Evolutionary conservation across 192 early-diverging fungal genomes (phyloP).

Genomic region (Thoreauomyces humboldtii): DNA sequence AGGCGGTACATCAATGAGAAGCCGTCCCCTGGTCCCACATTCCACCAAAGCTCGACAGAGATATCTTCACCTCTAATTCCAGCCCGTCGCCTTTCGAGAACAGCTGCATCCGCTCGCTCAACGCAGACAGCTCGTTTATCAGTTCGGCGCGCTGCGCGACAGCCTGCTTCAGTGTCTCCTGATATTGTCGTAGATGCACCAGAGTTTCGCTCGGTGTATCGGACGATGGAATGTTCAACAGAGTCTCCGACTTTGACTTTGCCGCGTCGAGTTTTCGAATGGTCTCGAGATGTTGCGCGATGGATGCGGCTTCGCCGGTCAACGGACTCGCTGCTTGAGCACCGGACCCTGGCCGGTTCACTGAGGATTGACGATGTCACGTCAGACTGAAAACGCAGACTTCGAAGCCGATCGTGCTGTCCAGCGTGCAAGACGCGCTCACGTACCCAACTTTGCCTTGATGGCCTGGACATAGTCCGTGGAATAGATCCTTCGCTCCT

Average conservation of each 20-base stretch:
- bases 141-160: constrained; percentile 1
- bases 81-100: constrained; percentile 6
- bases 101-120: not conserved
- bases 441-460: constrained; percentile 1
- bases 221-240: not conserved
- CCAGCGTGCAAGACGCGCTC: no score
- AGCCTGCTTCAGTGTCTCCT: not conserved
- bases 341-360: not conserved
- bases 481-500: not conserved
- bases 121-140: not conserved
- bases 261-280: not conserved
- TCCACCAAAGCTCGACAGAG: no score
- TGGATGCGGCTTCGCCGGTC: not conserved
- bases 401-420: no score
- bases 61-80: constrained; percentile 2
- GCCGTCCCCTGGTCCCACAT: no score
- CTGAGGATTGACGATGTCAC: not conserved
- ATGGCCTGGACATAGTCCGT: not conserved
- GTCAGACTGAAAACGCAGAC: not conserved
- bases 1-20: no score
- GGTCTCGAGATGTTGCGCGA: constrained; percentile 3
- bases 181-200: not conserved
- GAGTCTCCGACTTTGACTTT: not conserved
- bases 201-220: not conserved
- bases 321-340: not conserved